A percentile compares a stretch with the other conserved stretches of the same genome.
These are phyloP conservation scores for Saccharomyces pastorianus DNA, from an alignment of 1,139 yeast genomes.

Conservation along the genomic window DNA sequence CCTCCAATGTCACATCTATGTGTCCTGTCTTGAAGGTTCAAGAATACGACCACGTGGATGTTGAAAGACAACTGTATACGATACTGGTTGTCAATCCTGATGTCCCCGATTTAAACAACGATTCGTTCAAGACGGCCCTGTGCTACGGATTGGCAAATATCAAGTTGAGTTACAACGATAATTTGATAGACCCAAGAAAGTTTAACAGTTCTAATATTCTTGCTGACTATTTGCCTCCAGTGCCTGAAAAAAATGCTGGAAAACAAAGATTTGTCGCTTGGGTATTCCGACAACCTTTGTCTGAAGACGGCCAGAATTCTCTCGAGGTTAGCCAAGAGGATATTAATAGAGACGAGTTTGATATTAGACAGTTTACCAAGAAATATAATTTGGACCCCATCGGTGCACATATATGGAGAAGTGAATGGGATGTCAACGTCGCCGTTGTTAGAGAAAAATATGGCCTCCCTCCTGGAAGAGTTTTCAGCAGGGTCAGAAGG, in stretches of 20 bases:
- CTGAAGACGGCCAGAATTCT: slow-evolving; percentile 4
- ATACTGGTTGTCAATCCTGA: slow-evolving; percentile 85
- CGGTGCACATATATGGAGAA: slow-evolving; percentile 93
- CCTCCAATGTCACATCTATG: slow-evolving; percentile 61
- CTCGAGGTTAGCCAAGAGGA: slow-evolving; percentile 18
- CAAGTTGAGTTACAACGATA: slow-evolving; percentile 49
- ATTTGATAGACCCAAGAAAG: slow-evolving; percentile 48
- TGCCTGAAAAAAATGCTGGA: slow-evolving; percentile 82
- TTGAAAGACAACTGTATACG: slow-evolving; percentile 49
- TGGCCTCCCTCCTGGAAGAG: slow-evolving; percentile 67
- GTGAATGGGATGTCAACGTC: slow-evolving; percentile 71
- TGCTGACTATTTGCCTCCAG: slow-evolving; percentile 65
- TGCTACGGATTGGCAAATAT: slow-evolving; percentile 76
- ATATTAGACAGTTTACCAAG: slow-evolving; percentile 64
- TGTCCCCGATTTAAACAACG: slow-evolving; percentile 65
- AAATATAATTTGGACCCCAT: slow-evolving; percentile 54
- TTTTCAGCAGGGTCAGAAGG: slow-evolving; percentile 51
- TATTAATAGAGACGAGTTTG: slow-evolving; percentile 43
- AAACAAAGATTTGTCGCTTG: slow-evolving; percentile 80
- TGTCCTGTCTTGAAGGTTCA: slow-evolving; percentile 72
- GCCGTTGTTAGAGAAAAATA: slow-evolving; percentile 57
- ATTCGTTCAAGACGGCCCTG: slow-evolving; percentile 63
- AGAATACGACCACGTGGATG: slow-evolving; percentile 55
- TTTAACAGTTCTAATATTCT: slow-evolving; percentile 34
- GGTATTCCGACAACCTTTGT: slow-evolving; percentile 66